phyloP scores from a whole-genome alignment of 306 rosid species.

The Cucumis cinereus region DNA sequence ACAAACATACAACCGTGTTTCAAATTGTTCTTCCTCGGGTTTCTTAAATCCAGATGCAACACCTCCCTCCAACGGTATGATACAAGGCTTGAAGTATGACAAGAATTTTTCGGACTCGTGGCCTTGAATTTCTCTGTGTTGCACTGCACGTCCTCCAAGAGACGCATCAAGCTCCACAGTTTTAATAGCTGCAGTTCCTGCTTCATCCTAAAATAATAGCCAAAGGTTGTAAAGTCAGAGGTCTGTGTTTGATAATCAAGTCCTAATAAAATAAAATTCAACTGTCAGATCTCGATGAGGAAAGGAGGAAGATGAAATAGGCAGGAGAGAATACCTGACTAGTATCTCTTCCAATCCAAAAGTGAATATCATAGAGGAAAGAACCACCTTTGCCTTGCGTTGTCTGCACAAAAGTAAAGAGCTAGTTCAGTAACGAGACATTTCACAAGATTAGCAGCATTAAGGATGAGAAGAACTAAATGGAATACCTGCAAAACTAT shows the following conservation, averaged over 20 bases:
- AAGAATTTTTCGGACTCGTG: constrained; percentile 93
- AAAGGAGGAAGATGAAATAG: constrained; percentile 11
- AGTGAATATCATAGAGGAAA: constrained; percentile 75
- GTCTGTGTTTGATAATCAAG: not conserved
- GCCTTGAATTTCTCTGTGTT: constrained; percentile 91
- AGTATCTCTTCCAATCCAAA: constrained; percentile 98
- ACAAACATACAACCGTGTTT: constrained; percentile 73
- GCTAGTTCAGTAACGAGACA: not conserved
- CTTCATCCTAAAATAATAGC: constrained; percentile 60
- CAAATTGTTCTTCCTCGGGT: constrained; percentile 77
- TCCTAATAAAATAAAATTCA: not conserved
- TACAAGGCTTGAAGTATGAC: constrained; percentile 95
- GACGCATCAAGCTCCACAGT: constrained; percentile 82
- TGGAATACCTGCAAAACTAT: constrained; percentile 71
- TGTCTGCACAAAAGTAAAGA: constrained; percentile 42
- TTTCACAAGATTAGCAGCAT: not conserved
- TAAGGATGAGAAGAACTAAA: not conserved
- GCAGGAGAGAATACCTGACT: constrained; percentile 57
- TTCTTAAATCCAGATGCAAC: constrained; percentile 69
- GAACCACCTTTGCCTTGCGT: constrained; percentile 86
- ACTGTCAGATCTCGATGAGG: not conserved
- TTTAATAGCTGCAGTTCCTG: constrained; percentile 95
- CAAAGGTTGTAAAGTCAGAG: constrained; percentile 8
- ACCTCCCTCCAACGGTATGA: constrained; percentile 94
- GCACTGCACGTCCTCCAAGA: constrained; percentile 98